These are phyloP conservation scores for Yamadazyma siamensis DNA, from an alignment of 1,139 yeast species.

Conservation along the genomic window DNA sequence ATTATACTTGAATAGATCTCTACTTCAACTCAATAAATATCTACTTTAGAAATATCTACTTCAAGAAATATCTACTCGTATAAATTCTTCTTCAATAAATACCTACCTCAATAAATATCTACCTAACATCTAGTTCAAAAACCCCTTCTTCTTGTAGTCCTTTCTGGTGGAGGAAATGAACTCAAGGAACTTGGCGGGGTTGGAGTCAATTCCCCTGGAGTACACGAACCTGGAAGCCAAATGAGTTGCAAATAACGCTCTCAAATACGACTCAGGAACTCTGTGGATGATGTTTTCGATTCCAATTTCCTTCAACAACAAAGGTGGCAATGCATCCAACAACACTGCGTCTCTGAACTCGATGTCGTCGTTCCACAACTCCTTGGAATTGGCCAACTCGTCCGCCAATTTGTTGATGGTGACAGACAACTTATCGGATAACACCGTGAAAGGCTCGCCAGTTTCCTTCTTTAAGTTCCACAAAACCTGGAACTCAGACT, in stretches of 20 bases:
- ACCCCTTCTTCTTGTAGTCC: conserved; percentile 32
- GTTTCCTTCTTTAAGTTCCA: conserved; percentile 74
- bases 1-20: too few species aligned
- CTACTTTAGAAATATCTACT: too few species aligned
- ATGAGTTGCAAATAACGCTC: conserved; percentile 87
- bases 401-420: conserved; percentile 89
- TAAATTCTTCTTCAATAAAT: too few species aligned
- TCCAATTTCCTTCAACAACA: conserved; percentile 72
- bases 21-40: too few species aligned
- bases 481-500: conserved; percentile 78
- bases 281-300: conserved; percentile 66
- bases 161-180: conserved; percentile 51
- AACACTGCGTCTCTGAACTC: conserved; percentile 76
- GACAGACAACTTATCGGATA: conserved; percentile 81
- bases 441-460: conserved; percentile 68
- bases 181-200: conserved; percentile 82
- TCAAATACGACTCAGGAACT: conserved; percentile 85
- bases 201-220: conserved; percentile 76
- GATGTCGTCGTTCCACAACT: conserved; percentile 80
- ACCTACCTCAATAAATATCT: too few species aligned
- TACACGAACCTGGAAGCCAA: conserved; percentile 89
- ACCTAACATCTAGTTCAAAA: conserved; percentile 16
- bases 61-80: too few species aligned
- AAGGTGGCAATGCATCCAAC: conserved; percentile 72
- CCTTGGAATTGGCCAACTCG: conserved; percentile 78